Base-by-base conservation (phyloP, 2,329 filamentous ascomycete genomes). In the Fonsecaea pedrosoi region DNA sequence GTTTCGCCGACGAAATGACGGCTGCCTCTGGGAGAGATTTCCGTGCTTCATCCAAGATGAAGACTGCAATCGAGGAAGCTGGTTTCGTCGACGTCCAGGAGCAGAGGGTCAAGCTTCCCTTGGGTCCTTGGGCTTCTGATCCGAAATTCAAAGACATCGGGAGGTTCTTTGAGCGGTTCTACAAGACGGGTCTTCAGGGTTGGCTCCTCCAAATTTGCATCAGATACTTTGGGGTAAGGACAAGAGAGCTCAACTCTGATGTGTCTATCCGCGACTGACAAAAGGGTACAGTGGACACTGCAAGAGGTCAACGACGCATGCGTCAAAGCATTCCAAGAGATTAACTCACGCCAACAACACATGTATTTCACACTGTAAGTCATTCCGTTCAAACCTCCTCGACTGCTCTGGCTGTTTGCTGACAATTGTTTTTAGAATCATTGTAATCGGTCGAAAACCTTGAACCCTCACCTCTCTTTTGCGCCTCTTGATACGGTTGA, bases 11-110 rank as follows among this genome's bases (percentile, higher is more conserved):
- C 34, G 69, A 71, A 15, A 68, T 69, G 58, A 64, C 65, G 9
- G 54, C 69, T 13, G 68, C 66, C 5, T 69, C 72, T 56, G 73
- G 74, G 6, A 74, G 75, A 67, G 64, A 72, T 25, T 67, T 78
- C 25, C 60, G 66, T 6, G 70, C 75, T 3, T 68, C 71, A 7
- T 67, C 69, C 6, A 57, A 61, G 8, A 72, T 76, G 68, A 77
- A 76, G 12, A 60, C 74, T 7, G 69, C 67, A 54, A 74, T 82
- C 9, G 63, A 60, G 15, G 68, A 75, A 18, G 73, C 75, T 8
- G 82, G 83, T 2, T 84, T 84, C 69, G 78, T 77, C 4, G 78
- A 83, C 67, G 77, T 84, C 1, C 76, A 78, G 9, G 79, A 82
- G 71, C 72, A 72, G 64, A 72, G 72, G 40, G 81, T 76, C 70